These are phyloP conservation scores for Bathelium albidoporum DNA, from an alignment of 495 filamentous ascomycete genomes.

Conservation along the genomic window DNA sequence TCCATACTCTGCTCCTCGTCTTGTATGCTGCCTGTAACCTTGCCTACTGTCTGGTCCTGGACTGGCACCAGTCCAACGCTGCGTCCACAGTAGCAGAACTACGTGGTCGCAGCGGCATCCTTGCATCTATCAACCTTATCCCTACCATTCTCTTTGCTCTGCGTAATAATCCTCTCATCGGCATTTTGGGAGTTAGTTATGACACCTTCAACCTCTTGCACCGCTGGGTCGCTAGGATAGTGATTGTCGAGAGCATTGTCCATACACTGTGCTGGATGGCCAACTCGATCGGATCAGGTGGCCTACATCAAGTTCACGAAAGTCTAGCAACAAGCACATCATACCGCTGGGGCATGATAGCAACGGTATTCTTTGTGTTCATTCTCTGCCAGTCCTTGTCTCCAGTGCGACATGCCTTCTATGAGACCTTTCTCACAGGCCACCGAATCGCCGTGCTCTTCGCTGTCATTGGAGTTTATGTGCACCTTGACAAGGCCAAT, in stretches of 20 bases:
- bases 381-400: conserved; percentile 43
- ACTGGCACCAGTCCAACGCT: conserved; percentile 39
- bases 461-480: conserved; percentile 43
- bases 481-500: conserved; percentile 40
- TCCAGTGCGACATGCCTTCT: conserved; percentile 47
- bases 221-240: conserved; percentile 88
- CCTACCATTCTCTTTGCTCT: conserved; percentile 79
- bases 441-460: conserved; percentile 42
- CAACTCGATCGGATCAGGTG: conserved; percentile 32
- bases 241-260: conserved; percentile 62
- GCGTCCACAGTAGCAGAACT: conserved; percentile 48
- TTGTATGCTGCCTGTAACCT: conserved; percentile 68
- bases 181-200: conserved; percentile 73
- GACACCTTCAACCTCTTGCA: conserved; percentile 95
- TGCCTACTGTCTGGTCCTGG: conserved; percentile 68
- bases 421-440: conserved; percentile 47
- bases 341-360: conserved; percentile 31
- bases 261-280: conserved; percentile 64
- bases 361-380: conserved; percentile 36
- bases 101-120: conserved; percentile 72
- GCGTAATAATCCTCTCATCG: conserved; percentile 88
- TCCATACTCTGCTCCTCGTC: conserved; percentile 66
- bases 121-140: conserved; percentile 84
- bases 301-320: conserved; percentile 11
- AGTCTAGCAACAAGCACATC: conserved; percentile 16